phyloP scores from a whole-genome alignment of 2,329 filamentous ascomycete species.

The Arachnopeziza araneosa region DNA sequence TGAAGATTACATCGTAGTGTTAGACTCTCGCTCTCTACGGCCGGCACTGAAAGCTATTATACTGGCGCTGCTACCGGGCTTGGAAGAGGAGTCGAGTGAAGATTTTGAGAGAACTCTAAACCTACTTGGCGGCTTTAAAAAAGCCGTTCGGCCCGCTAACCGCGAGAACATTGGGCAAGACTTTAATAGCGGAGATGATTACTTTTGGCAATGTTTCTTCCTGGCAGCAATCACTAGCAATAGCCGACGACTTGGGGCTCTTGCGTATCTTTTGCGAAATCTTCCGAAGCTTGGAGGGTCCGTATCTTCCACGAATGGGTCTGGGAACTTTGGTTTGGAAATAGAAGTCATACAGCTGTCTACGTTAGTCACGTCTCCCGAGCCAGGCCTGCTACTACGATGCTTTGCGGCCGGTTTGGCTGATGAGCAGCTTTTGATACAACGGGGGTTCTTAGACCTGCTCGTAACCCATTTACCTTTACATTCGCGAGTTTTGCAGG shows the following conservation, averaged over 20 bases:
- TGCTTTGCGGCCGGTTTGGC: slow-evolving; percentile 86
- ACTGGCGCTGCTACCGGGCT: slow-evolving; percentile 78
- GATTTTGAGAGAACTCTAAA: slow-evolving; percentile 87
- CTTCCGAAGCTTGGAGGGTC: slow-evolving; percentile 65
- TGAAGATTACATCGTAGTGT: slow-evolving; percentile 69
- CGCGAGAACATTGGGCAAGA: slow-evolving; percentile 45
- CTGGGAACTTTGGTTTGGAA: slow-evolving; percentile 28
- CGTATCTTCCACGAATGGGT: slow-evolving; percentile 21
- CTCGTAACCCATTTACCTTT: slow-evolving; percentile 86
- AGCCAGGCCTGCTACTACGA: slow-evolving; percentile 83
- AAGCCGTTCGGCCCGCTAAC: slow-evolving; percentile 51
- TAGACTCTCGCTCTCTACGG: slow-evolving; percentile 67
- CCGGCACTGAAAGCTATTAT: slow-evolving; percentile 89
- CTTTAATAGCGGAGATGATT: slow-evolving; percentile 65
- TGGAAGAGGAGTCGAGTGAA: slow-evolving; percentile 95
- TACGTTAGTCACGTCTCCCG: slow-evolving; percentile 74
- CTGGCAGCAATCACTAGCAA: slow-evolving; percentile 86
- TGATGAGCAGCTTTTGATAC: slow-evolving; percentile 85
- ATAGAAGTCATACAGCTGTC: slow-evolving; percentile 47
- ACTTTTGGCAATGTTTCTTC: slow-evolving; percentile 98
- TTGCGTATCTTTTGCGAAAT: slow-evolving; percentile 77
- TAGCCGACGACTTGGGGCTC: slow-evolving; percentile 74
- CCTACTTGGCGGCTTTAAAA: slow-evolving; percentile 72
- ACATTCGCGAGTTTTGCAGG: slow-evolving; percentile 74
- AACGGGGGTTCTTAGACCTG: slow-evolving; percentile 88